Base-by-base conservation (phyloP, 208 protist species). In the Crithidia fasciculata region DNA sequence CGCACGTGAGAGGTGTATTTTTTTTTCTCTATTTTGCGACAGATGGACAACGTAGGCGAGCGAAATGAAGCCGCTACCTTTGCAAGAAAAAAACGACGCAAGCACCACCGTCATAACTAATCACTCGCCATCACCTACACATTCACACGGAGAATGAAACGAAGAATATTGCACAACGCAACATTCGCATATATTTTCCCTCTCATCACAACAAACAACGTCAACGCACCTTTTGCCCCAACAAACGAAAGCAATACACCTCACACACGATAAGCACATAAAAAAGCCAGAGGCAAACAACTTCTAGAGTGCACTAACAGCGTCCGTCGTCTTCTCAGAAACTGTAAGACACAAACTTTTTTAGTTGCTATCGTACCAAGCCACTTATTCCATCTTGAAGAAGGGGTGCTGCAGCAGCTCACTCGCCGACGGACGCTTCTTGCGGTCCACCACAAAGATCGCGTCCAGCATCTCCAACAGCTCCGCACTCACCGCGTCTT, bases 381-480 rank as follows among this genome's bases (percentile, higher is more conserved):
- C 28, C 28, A 28, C 28, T 28, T 28, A 28, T 39, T 63, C n/a
- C 28, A 28, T 28, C 28, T 28, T 28, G 19, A 37, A 45, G 28
- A 91, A 94, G 9, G 86, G 63, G 62, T 90, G 82, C 41, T 86
- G 61, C 58, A 91, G 66, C n/a, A 94, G 80, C 52, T 81, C 80
- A 16, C 37, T 73, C 54, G 86, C 82, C 10, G 84, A 81, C 0
- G 84, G 74, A 0, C 89, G 81, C 40, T 79, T 66, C 40, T 70
- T 79, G 15, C 80, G 82, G 59, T 92, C 72, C 16, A 65, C 72
- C n/a, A 76, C 55, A 69, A 91, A 92, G 19, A 88, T 76, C 4
- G 47, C 4, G 58, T 85, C 60, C 7, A 84, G 78, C 43, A 91
- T 81, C 71, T 78, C 56, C 12, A 72, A 47, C 50, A 86, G 80